phyloP scores from a whole-genome alignment of 2,329 filamentous ascomycete genomes.

The Emericellopsis atlantica region DNA sequence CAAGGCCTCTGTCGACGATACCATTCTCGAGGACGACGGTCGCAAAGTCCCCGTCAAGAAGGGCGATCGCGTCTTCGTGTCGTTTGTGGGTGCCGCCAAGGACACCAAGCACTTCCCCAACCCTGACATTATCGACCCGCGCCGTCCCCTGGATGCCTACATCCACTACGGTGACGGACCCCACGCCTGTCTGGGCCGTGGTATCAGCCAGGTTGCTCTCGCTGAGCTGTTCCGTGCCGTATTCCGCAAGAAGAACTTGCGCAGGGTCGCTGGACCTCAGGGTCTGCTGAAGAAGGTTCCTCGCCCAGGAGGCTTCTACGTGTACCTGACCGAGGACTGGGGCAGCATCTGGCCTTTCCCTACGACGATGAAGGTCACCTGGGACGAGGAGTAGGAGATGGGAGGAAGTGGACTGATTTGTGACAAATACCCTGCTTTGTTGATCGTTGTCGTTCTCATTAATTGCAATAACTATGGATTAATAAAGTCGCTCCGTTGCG shows the following conservation, averaged over 20 bases:
- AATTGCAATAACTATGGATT: too few relatives aligned
- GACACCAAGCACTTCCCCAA: constrained; percentile 48
- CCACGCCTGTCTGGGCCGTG: constrained; percentile 48
- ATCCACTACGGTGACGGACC: constrained; percentile 51
- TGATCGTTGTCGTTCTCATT: neutral
- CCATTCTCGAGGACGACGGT: constrained; percentile 37
- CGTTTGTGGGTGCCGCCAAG: constrained; percentile 41
- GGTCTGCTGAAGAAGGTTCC: constrained; percentile 56
- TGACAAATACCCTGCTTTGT: neutral
- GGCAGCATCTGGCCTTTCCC: constrained; percentile 34
- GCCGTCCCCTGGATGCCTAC: constrained; percentile 51
- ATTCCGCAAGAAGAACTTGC: constrained; percentile 46
- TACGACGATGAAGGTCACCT: constrained; percentile 38
- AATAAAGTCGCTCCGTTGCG: too few relatives aligned
- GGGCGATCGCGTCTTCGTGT: constrained; percentile 50
- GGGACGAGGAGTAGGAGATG: constrained; percentile 20
- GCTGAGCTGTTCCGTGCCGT: constrained; percentile 56
- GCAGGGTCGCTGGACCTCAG: constrained; percentile 48
- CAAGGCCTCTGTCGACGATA: constrained; percentile 30
- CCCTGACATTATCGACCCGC: constrained; percentile 47
- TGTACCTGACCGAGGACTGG: constrained; percentile 57
- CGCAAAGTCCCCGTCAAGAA: constrained; percentile 35
- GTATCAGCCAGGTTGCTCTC: constrained; percentile 48
- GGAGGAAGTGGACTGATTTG: neutral
- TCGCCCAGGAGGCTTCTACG: constrained; percentile 37